Percentiles rank a stretch among this genome's conserved stretches.
These are phyloP conservation scores for Neocallimastix lanati DNA, from an alignment of 192 early-diverging fungal species.

Conservation along the genomic window DNA sequence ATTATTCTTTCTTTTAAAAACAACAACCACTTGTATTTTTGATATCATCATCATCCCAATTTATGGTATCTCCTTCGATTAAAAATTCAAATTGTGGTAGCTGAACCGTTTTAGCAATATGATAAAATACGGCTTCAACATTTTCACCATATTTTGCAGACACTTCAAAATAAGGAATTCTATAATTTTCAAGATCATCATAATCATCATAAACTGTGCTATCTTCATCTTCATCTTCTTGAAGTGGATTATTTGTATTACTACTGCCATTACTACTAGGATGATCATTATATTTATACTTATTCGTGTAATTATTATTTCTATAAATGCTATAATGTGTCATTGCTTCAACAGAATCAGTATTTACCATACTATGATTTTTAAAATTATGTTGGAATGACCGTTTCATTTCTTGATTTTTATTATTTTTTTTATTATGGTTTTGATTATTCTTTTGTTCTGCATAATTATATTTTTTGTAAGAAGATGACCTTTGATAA, in stretches of 20 bases:
- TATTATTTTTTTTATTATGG: background rate
- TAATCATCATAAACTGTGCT: background rate
- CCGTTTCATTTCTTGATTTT: background rate
- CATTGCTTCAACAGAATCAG: too few relatives aligned
- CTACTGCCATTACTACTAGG: background rate
- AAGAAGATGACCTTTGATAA: background rate
- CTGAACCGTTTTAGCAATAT: conserved; percentile 7
- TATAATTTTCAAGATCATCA: background rate
- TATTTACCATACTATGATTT: too few relatives aligned
- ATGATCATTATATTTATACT: background rate
- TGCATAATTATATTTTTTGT: background rate
- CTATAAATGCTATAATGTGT: too few relatives aligned
- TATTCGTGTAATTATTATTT: too few relatives aligned
- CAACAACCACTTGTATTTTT: background rate
- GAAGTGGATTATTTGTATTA: background rate
- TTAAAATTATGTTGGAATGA: too few relatives aligned
- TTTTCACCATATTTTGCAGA: conserved; percentile 12
- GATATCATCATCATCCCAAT: background rate
- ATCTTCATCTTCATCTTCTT: conserved; percentile 5
- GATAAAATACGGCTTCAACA: conserved; percentile 10
- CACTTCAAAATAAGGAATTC: conserved; percentile 7
- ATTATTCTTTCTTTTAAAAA: too few relatives aligned
- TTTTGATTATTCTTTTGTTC: background rate
- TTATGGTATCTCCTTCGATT: background rate
- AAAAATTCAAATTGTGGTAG: conserved; percentile 4